Base-by-base conservation (phyloP, 768 basidiomycete species). In the Lactifluus hygrophoroides region DNA sequence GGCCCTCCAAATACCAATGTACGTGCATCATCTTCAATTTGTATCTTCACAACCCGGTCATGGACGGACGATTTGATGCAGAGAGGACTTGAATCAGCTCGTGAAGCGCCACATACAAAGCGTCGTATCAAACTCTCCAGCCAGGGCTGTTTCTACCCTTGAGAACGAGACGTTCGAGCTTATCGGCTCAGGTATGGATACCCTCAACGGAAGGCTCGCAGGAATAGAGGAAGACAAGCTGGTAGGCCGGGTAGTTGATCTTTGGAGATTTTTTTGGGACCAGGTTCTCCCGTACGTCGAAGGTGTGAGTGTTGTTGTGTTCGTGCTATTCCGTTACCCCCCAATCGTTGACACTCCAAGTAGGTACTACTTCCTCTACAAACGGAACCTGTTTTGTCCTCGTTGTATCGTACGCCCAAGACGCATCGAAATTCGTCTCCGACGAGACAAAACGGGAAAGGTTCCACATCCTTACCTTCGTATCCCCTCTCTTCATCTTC, bases 211-310 rank as follows among this genome's bases (percentile, higher is more conserved):
- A 0, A 94, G 90, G 66, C 76, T 97, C 5, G 75, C 78, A 30
- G 83, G 80, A 3, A 74, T 88, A 9, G 87, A 92, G 27, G 93
- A 94, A 43, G 85, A 86, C 38, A 82, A 86, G 66, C 76, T 97
- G 16, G 74, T 94, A 5, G 75, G 75, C 5, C 78, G 90, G 28
- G 78, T 95, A 17, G 88, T 93, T 2, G 92, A 94, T 65, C 77
- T 89, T 17, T 97, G 94, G 93, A 81, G 79, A 14, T 94, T 95
- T 76, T 96, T 96, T 72, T 95, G 90, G 87, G 88, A 88, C 65
- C 84, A 89, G 60, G 84, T 93, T 27, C 74, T 94, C 7, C 87
- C 90, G 8, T 94, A 93, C 67, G 75, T 92, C 34, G 90, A 93
- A 77, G 90, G 89, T 54, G 90, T 92, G 65, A 68, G 84, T 77